Percentiles rank a stretch among this genome's conserved stretches.
These are phyloP conservation scores for Pseudocercospora fijiensis DNA, from an alignment of 2,329 filamentous ascomycete species.

Conservation along the genomic window DNA sequence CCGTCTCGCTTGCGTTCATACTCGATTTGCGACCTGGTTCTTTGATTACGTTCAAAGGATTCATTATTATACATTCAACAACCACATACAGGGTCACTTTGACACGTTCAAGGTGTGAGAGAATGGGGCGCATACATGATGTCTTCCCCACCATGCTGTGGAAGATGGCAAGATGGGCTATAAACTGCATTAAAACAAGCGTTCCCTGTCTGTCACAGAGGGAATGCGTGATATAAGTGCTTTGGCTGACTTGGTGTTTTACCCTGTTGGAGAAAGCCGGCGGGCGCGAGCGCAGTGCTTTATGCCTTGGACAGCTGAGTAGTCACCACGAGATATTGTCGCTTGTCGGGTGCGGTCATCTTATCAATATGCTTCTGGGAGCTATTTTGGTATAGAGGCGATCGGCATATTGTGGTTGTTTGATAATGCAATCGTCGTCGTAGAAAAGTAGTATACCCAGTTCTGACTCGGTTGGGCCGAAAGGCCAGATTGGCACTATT, in stretches of 20 bases:
- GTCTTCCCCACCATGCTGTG: not conserved
- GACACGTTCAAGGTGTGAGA: not conserved
- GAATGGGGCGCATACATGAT: not conserved
- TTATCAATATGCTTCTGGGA: not conserved
- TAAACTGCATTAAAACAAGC: not conserved
- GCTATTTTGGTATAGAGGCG: not conserved
- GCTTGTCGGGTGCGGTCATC: not conserved
- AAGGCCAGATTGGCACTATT: not conserved
- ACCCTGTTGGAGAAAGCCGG: not conserved
- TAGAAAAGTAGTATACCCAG: conserved; percentile 1
- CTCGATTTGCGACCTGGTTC: not conserved
- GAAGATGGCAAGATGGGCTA: not conserved
- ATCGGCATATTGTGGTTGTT: conserved; percentile 1
- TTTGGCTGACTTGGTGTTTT: not conserved
- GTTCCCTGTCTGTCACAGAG: conserved; percentile 1
- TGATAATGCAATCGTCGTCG: not conserved
- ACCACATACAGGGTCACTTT: conserved; percentile 2
- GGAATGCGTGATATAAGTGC: not conserved
- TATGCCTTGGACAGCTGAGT: not conserved
- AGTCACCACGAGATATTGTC: not conserved
- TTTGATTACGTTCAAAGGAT: not conserved
- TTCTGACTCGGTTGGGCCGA: not conserved
- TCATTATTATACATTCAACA: conserved; percentile 5
- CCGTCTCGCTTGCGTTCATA: not conserved
- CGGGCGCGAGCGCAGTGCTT: not conserved